Percentiles rank a stretch among this genome's conserved stretches.
Evolutionary conservation across 2,329 filamentous ascomycete species (phyloP).

Genomic region (Cladophialophora carrionii): DNA sequence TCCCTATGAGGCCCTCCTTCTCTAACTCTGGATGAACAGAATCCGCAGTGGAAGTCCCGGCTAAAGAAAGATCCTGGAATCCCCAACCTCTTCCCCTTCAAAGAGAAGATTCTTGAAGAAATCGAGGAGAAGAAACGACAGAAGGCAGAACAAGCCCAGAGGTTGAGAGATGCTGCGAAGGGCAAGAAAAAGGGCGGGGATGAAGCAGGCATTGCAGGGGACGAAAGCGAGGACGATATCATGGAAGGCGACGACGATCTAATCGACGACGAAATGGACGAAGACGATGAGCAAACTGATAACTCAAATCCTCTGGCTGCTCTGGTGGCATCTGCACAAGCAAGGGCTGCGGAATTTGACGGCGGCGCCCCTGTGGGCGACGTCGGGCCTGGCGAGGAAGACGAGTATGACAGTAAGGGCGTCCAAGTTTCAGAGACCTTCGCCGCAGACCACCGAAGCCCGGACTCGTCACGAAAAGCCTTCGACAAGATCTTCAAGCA

Average conservation of each 20-base stretch:
- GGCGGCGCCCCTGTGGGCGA: conserved; percentile 65
- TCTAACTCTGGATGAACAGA: conserved; percentile 51
- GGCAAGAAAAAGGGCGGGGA: conserved; percentile 54
- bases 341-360: conserved; percentile 76
- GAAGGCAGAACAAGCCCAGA: conserved; percentile 78
- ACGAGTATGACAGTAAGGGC: conserved; percentile 53
- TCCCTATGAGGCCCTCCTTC: neutral
- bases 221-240: conserved; percentile 50
- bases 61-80: conserved; percentile 98
- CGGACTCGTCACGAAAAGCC: conserved; percentile 74
- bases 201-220: conserved; percentile 59
- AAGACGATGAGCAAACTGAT: conserved; percentile 61
- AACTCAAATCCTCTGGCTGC: conserved; percentile 89
- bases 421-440: conserved; percentile 41
- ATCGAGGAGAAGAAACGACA: conserved; percentile 83
- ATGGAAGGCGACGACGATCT: conserved; percentile 53
- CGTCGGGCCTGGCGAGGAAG: conserved; percentile 56
- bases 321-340: conserved; percentile 80
- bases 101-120: conserved; percentile 90
- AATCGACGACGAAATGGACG: conserved; percentile 55
- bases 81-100: conserved; percentile 96
- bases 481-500: conserved; percentile 97
- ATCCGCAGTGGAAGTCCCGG: conserved; percentile 93
- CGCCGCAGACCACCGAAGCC: conserved; percentile 40
- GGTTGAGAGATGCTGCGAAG: conserved; percentile 69